Percentiles rank a stretch among this genome's conserved stretches.
phyloP scores from a whole-genome alignment of 225 moss, liverwort and hornwort species.

The Physcomitrium patens region DNA sequence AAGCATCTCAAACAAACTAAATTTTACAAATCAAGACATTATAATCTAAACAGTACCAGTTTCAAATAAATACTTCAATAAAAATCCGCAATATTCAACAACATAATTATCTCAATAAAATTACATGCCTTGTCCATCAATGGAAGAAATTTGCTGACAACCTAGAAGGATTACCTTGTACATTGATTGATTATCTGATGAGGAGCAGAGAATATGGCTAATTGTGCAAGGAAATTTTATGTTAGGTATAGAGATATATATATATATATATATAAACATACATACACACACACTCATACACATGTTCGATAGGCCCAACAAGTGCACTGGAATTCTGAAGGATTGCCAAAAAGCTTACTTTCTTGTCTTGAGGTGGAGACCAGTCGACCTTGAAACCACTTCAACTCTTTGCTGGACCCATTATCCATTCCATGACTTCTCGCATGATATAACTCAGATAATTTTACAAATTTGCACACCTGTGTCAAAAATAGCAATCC shows the following conservation, averaged over 20 bases:
- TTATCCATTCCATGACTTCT: conserved; percentile 94
- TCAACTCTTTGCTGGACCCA: conserved; percentile 81
- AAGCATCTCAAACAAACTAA: background rate
- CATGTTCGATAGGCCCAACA: too few species aligned
- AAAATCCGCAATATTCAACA: background rate
- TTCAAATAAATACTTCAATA: background rate
- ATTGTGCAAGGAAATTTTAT: background rate
- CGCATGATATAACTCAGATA: conserved; percentile 83
- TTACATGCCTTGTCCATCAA: conserved; percentile 75
- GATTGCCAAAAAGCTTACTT: conserved; percentile 33
- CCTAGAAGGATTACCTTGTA: conserved; percentile 84
- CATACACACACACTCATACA: too few species aligned
- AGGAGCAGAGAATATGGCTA: conserved; percentile 15
- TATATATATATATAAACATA: too few species aligned
- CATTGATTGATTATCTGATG: background rate
- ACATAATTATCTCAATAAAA: background rate
- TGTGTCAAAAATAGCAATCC: conserved; percentile 18
- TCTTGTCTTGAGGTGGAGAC: conserved; percentile 62
- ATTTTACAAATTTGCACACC: conserved; percentile 88
- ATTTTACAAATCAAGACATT: background rate
- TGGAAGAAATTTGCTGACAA: conserved; percentile 68
- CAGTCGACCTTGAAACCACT: conserved; percentile 72
- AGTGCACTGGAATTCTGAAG: too few species aligned
- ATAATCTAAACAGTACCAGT: background rate
- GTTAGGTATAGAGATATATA: too few species aligned